Evolutionary conservation across 306 rosid species (phyloP).

Genomic region (Clitoria ternatea): DNA sequence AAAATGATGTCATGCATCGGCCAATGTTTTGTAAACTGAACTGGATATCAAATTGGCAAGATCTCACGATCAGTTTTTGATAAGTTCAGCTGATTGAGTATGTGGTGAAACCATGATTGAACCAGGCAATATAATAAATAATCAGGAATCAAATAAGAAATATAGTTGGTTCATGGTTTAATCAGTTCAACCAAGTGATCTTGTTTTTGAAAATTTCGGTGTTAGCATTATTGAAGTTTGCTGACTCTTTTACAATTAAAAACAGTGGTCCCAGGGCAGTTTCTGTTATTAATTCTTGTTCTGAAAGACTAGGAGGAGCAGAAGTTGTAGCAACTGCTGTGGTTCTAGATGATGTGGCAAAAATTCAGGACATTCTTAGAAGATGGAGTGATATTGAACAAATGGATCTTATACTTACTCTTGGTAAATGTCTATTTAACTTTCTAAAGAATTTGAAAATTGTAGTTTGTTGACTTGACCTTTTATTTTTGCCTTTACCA

Average conservation of each 20-base stretch:
- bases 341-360: conserved; percentile 67
- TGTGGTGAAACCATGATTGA: background rate
- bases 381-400: conserved; percentile 76
- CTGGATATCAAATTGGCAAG: background rate
- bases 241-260: conserved; percentile 15
- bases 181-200: background rate
- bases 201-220: background rate
- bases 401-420: conserved; percentile 87
- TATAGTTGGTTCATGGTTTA: background rate
- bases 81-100: background rate
- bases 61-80: background rate
- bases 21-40: background rate
- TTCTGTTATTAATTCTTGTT: conserved; percentile 72
- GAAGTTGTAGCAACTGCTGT: conserved; percentile 64
- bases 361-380: conserved; percentile 62
- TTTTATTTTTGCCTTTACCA: conserved; percentile 18
- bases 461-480: conserved; percentile 5
- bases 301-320: conserved; percentile 87
- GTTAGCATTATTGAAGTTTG: conserved; percentile 5
- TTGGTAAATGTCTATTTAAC: conserved; percentile 47
- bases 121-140: background rate
- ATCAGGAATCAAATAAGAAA: background rate
- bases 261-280: conserved; percentile 93
- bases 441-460: background rate
- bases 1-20: conserved; percentile 2